A percentile compares a stretch with the other conserved stretches of the same genome.
Evolutionary conservation across 768 basidiomycete species (phyloP).

Genomic region (Candolleomyces eurysporus): DNA sequence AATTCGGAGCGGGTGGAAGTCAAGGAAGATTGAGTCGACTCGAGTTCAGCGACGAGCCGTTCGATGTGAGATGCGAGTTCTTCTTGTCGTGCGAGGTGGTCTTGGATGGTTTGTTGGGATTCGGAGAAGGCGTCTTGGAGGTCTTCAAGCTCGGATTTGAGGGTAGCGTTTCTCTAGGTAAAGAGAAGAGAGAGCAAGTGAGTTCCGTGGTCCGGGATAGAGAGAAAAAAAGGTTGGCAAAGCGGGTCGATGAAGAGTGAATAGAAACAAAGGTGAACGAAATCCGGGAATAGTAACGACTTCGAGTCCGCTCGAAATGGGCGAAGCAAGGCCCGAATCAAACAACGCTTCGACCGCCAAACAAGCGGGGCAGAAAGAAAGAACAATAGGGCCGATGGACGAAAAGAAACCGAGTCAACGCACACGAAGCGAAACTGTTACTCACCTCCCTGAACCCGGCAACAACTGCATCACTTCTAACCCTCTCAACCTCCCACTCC

Average conservation of each 20-base stretch:
- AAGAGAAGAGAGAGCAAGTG: neutral
- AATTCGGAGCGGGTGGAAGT: constrained; percentile 52
- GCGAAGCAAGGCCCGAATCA: too few relatives aligned
- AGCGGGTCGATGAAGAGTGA: too few relatives aligned
- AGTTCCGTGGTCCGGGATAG: too few relatives aligned
- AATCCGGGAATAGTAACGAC: too few relatives aligned
- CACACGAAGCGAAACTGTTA: neutral
- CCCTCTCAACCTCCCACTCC: constrained; percentile 71
- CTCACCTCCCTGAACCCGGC: constrained; percentile 79
- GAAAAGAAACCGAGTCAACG: too few relatives aligned
- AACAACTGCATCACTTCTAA: constrained; percentile 63
- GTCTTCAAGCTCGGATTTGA: constrained; percentile 69
- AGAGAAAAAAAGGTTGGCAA: too few relatives aligned
- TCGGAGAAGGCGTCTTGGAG: constrained; percentile 64
- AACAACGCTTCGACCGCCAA: too few relatives aligned
- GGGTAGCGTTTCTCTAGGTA: constrained; percentile 59
- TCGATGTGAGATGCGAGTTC: constrained; percentile 75
- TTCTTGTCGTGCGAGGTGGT: constrained; percentile 70
- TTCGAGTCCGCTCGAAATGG: too few relatives aligned
- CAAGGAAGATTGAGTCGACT: constrained; percentile 58
- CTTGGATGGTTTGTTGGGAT: constrained; percentile 59
- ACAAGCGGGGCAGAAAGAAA: too few relatives aligned
- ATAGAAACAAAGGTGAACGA: too few relatives aligned
- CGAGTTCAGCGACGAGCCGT: constrained; percentile 62
- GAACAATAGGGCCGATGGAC: too few relatives aligned